Conservation (phyloP, 2,329 filamentous ascomycete genomes). For the Hypoxylon sp. region DNA sequence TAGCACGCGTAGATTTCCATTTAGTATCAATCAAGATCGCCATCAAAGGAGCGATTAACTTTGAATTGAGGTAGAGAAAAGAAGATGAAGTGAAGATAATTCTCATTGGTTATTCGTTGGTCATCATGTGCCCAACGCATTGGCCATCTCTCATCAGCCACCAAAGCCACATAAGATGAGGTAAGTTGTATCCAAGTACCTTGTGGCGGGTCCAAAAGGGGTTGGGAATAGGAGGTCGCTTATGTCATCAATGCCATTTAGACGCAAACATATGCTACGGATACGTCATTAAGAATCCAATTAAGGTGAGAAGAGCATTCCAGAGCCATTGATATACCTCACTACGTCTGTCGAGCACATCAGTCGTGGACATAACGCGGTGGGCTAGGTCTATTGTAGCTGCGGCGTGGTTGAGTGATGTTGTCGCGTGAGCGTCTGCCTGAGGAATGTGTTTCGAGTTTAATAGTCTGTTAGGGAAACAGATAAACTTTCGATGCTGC, state of each 20-base stretch:
- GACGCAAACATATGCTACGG: conserved; percentile 3
- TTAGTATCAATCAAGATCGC: background rate
- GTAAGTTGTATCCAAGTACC: background rate
- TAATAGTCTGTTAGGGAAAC: conserved; percentile 31
- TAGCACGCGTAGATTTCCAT: background rate
- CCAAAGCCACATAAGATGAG: background rate
- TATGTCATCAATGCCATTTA: no score
- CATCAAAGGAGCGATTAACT: background rate
- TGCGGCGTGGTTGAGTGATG: conserved; percentile 28
- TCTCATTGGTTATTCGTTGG: no score
- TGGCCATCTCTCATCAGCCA: background rate
- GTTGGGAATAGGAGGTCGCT: background rate
- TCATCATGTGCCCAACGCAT: background rate
- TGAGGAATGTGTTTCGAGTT: conserved; percentile 23
- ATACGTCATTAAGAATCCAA: conserved; percentile 38
- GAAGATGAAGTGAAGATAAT: background rate
- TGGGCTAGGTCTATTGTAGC: conserved; percentile 32
- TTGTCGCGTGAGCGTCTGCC: conserved; percentile 35
- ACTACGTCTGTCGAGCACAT: conserved; percentile 31
- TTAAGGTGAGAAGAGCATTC: conserved; percentile 37
- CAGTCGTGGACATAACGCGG: conserved; percentile 37
- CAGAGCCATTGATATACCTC: conserved; percentile 40
- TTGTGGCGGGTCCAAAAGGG: background rate
- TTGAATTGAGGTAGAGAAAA: background rate
- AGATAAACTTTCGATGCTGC: no score